phyloP scores from a whole-genome alignment of 305 asterid genomes.

The Coffea humblotiana region DNA sequence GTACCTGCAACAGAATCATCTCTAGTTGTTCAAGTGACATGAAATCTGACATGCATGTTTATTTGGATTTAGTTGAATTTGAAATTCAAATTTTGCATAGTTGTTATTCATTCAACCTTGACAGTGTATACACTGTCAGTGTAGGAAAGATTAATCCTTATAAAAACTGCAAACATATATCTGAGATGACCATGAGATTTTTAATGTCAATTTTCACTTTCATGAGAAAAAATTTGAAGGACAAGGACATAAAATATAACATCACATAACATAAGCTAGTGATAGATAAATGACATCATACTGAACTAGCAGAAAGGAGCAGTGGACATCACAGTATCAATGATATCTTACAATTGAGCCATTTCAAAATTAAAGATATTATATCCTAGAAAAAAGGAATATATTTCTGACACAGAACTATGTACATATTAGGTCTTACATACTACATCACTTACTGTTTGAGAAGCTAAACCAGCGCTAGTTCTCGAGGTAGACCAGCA shows the following conservation, averaged over 20 bases:
- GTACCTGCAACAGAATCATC: constrained; percentile 43
- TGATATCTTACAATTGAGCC: not conserved
- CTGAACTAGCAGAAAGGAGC: not conserved
- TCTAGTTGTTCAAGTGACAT: not conserved
- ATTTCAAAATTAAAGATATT: no score
- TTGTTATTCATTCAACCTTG: no score
- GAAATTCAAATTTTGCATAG: no score
- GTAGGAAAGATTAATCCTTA: no score
- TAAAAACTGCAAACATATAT: not conserved
- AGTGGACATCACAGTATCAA: not conserved
- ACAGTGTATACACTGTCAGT: no score
- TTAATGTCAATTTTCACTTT: not conserved
- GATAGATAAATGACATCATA: no score
- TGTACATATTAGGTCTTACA: not conserved
- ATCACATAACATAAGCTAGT: no score
- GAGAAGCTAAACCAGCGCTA: constrained; percentile 93
- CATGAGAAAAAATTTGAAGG: not conserved
- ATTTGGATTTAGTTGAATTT: not conserved
- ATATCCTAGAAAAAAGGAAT: not conserved
- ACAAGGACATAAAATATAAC: not conserved
- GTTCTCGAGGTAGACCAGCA: constrained; percentile 96
- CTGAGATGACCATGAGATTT: not conserved
- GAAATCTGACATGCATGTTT: not conserved
- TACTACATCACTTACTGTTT: constrained; percentile 53
- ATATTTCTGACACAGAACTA: not conserved